A percentile compares a stretch with the other conserved stretches of the same genome.
Conservation (phyloP, 371 early-diverging fungal genomes). For the Rhizopus sp. region DNA sequence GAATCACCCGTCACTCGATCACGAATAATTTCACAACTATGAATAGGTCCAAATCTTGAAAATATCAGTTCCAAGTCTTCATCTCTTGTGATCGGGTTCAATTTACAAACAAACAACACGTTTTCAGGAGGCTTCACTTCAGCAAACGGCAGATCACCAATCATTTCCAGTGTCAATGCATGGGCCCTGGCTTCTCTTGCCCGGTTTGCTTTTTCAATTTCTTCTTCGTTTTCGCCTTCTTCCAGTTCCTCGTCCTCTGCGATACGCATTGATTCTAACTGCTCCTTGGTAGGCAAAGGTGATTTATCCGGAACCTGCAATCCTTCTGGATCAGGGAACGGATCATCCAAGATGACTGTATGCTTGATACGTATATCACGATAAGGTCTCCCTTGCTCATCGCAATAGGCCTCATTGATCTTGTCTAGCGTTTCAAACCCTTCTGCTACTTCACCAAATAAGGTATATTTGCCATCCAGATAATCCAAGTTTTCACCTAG, state of each 20-base stretch:
- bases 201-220: constrained; percentile 65
- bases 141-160: constrained; percentile 96
- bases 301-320: constrained; percentile 74
- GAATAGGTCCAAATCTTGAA: constrained; percentile 88
- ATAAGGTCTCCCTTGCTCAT: constrained; percentile 76
- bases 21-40: constrained; percentile 90
- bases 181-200: constrained; percentile 85
- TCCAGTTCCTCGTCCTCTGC: constrained; percentile 85
- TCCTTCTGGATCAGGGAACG: constrained; percentile 85
- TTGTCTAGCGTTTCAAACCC: constrained; percentile 90
- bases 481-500: constrained; percentile 83
- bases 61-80: constrained; percentile 95
- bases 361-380: constrained; percentile 93
- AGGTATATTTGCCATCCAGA: constrained; percentile 95
- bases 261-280: constrained; percentile 75
- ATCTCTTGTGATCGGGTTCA: constrained; percentile 91
- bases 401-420: constrained; percentile 76
- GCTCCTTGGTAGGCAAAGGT: constrained; percentile 81
- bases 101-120: constrained; percentile 94
- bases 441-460: constrained; percentile 97
- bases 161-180: constrained; percentile 95
- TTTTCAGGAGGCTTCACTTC: constrained; percentile 97
- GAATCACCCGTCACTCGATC: constrained; percentile 87
- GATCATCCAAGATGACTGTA: constrained; percentile 92
- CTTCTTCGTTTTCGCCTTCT: constrained; percentile 69